Evolutionary conservation across 1,284 basidiomycete genomes (phyloP), one percentile per base, ranked within the genome.

Genomic region (Phellinidium pouzarii): DNA sequence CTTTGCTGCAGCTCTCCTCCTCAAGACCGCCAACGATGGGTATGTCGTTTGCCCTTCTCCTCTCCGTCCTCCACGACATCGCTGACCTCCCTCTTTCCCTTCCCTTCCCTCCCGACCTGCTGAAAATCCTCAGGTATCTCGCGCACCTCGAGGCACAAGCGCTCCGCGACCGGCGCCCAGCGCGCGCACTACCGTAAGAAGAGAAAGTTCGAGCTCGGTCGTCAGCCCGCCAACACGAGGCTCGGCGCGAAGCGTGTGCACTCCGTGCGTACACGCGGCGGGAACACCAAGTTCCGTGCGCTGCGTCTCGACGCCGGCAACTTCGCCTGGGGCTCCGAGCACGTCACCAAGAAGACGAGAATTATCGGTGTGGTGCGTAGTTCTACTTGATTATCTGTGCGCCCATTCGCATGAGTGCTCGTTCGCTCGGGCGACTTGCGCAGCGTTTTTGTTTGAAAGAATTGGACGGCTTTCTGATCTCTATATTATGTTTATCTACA

Each of bases 181-280:
- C 87, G 91, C 67, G 87, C 93, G 61, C 86, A 91, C 77, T 94
- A 93, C 78, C 90, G 94, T 78, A 96, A 96, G 82, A 96, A 95
- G 87, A 84, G 93, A 87, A 95, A 95, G 78, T 95, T 95, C 75
- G 93, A 96, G 80, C 87, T 96, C 68, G 93, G 92, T 69, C 92
- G 94, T 70, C 94, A 96, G 71, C 77, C 94, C 55, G 94, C 94
- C 60, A 92, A 77, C 82, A 97, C 94, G 69, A 96, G 91, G 79
- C 84, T 97, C 61, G 91, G 93, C 54, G 67, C 85, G 57, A 97
- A 96, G 79, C 89, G 94, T 59, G 76, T 97, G 65, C 94, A 95
- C 77, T 80, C 82, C 50, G 93, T 97, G 59, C 91, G 94, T 67
- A 86, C 87, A 48, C 90, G 94, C 66, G 94, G 94, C 63, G 94